Evolutionary conservation across 192 early-diverging fungal species (phyloP), one percentile per base, ranked within the genome.

Genomic region (Chytriomyces hyalinus): DNA sequence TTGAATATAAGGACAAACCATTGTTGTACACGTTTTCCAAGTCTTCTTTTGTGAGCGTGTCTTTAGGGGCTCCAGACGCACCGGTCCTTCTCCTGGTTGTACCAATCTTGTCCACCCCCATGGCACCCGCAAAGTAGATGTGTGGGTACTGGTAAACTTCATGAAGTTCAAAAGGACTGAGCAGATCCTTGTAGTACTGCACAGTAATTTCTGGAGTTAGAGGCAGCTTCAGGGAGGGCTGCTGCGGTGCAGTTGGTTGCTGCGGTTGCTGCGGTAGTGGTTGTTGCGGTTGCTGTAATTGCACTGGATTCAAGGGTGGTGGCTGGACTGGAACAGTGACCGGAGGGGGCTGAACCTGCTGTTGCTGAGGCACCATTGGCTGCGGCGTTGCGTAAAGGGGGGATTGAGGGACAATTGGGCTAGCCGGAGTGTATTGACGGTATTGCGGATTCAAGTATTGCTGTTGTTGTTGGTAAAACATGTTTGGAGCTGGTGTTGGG

Each of bases 51-150:
- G 67, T 70, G 66, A 70, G 26, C 6, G 43, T 48, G 20, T 77
- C 76, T 17, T 53, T 73, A 24, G 65, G 79, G 78, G 46, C 81
- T 75, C 61, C 75, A 70, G 93, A 88, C 60, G 90, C 80, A 46
- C 89, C 85, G 3, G 90, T 85, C 24, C 84, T 86, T 15, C 87
- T 80, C 74, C 92, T 92, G 20, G 88, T 75, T 5, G 90, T 84
- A 60, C 94, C 89, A 53, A 90, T 79, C 65, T 90, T 90, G 9
- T 86, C 75, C n/a, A 88, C 79, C 15, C 73, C 81, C 50, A 82
- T 87, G 22, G 91, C 91, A 50, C 97, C 97, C 67, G 95, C 90
- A 80, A 94, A 99, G 80, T 96, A 98, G n/a, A 99, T 89, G 47
- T 94, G 88, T 17, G 90, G 89, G 66, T 87, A 97, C 20, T 92